Evolutionary conservation across 2,329 filamentous ascomycete genomes (phyloP), one percentile per base, ranked within the genome.

Genomic region (Alternaria burnsii): DNA sequence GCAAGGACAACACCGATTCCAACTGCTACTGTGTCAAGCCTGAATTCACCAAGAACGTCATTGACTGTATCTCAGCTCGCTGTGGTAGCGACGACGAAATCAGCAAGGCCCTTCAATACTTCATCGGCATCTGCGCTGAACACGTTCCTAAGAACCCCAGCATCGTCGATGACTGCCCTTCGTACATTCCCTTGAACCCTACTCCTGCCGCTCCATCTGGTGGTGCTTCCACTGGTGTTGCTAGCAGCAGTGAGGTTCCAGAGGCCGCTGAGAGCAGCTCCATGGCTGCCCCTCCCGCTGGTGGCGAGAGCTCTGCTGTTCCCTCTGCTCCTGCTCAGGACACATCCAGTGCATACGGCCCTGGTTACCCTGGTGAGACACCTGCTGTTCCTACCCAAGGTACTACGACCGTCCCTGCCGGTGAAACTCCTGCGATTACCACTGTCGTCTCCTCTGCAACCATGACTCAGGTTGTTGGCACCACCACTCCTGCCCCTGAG

Each of bases 121-220:
- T 97, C 84, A 90, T 94, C 80, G 94, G 94, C 78, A 92, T 98
- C 81, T 98, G 94, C 83, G 93, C 91, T 59, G 82, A 86, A 54
- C 89, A 90, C 80, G 86, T 92, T 36, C 83, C 86, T 16, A 71
- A 86, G 76, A 97, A 97, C 86, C 93, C 94, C n/a, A 91, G 85
- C 66, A 91, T 98, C 72, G 87, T 92, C 74, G 96, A 91, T 51
- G 88, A 87, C 65, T 88, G 92, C 69, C 88, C 91, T 24, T 83
- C 84, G 40, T 82, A 88, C 76, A 87, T 87, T 70, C 76, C 75
- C 26, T 67, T 79, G 47, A 72, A 73, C 50, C 77, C 79, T 28
- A 61, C 67, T 2, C 58, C 72, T 41, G 54, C 63, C 44, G 54
- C 69, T 26, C 57, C 67, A n/a, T 65, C 67, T 54, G 64, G 58